These are phyloP conservation scores for Wickerhamiella occidentalis DNA, from an alignment of 805 yeast genomes.

Conservation along the genomic window DNA sequence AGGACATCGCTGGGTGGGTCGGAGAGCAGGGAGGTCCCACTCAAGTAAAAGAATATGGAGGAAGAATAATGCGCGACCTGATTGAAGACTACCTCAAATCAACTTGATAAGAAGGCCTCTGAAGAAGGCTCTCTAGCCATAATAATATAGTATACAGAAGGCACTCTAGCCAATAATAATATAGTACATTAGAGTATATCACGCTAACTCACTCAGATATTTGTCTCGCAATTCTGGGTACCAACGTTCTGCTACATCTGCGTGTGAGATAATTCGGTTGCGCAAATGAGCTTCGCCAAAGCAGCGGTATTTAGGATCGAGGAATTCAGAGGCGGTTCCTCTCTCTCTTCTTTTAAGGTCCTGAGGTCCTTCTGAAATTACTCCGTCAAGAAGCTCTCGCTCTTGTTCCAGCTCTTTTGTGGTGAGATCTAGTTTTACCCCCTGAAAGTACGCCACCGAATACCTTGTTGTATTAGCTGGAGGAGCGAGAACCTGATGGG, in stretches of 20 bases:
- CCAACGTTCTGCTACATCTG: constrained; percentile 33
- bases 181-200: not conserved
- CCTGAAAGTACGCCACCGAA: constrained; percentile 20
- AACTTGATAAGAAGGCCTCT: too few relatives aligned
- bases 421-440: constrained; percentile 28
- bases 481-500: constrained; percentile 35
- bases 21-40: constrained; percentile 18
- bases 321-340: constrained; percentile 26
- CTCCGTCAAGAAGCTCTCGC: constrained; percentile 20
- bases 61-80: constrained; percentile 13
- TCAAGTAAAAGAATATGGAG: constrained; percentile 10
- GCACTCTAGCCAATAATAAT: too few relatives aligned
- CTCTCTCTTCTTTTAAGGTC: constrained; percentile 22
- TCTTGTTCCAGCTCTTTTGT: constrained; percentile 23
- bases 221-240: constrained; percentile 28
- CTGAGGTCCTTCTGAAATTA: constrained; percentile 22
- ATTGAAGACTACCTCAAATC: constrained; percentile 12
- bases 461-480: constrained; percentile 1
- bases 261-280: constrained; percentile 32
- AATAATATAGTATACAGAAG: too few relatives aligned
- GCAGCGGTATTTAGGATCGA: constrained; percentile 25
- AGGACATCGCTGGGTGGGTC: constrained; percentile 36
- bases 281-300: constrained; percentile 34
- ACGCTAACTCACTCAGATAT: constrained; percentile 18
- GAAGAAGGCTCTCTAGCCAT: too few relatives aligned